Base-by-base conservation (phyloP, 2,329 filamentous ascomycete genomes). In the Talaromyces sp. region DNA sequence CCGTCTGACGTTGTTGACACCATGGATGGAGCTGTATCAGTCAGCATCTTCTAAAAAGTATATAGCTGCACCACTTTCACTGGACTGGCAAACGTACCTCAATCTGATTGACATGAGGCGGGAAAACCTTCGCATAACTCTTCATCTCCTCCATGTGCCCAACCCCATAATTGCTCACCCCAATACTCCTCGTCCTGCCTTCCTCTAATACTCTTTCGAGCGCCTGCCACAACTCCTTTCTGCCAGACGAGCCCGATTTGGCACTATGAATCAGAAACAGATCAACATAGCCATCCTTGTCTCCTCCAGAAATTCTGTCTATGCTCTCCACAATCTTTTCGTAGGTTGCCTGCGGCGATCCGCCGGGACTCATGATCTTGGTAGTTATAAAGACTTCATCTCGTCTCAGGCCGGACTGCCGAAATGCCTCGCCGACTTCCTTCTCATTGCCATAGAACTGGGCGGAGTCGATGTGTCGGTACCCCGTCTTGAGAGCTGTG, bases 71-170 rank as follows among this genome's bases (percentile, higher is more conserved):
- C 24, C 13, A 33, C 48, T 52, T 33, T n/a, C 2, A 33, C 24
- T n/a, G 10, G 14, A 3, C 4, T 52, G 13, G 9, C n/a, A 6
- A n/a, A 63, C 58, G 56, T 74, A 89, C 88, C 83, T 90, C 88
- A 67, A 91, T 86, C 75, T 92, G 90, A 72, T 91, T 91, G 7
- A 90, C 87, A 52, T 86, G 84, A n/a, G 89, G 90, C 58, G 89
- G 89, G 84, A 85, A 90, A 2, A 85, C 77, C 56, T 82, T 84
- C n/a, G 88, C 88, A 74, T 86, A 88, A 33, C 76, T 74, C 74
- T 86, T 88, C 80, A 92, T 82, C 75, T 90, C 87, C 72, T 92
- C 85, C 27, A 92, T 84, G 72, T 91, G 87, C 50, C 83, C 81
- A 57, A 88, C 83, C 2, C 88, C 87, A 70, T 85, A 92, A 72